Percentiles rank a stretch among this genome's conserved stretches.
Conservation (phyloP, 2,329 filamentous ascomycete species). For the Tolypocladium sp. region DNA sequence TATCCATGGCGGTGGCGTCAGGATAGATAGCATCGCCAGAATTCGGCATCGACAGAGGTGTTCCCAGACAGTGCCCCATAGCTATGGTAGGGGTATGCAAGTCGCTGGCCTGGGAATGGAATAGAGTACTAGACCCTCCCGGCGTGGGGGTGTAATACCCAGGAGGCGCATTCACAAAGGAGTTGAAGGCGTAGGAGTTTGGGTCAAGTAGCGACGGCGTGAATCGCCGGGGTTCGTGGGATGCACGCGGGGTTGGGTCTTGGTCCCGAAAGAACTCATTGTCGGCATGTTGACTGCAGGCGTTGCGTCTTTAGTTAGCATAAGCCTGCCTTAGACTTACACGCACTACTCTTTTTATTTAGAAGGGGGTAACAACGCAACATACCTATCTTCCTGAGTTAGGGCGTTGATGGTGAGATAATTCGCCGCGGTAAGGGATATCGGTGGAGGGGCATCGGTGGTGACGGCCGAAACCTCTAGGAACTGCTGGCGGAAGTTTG, state of each 20-base stretch:
- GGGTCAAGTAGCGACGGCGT: constrained; percentile 84
- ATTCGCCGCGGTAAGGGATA: constrained; percentile 22
- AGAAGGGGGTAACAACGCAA: constrained; percentile 1
- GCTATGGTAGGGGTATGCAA: constrained; percentile 74
- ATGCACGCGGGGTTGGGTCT: constrained; percentile 72
- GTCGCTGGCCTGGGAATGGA: constrained; percentile 76
- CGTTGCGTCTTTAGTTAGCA: neutral
- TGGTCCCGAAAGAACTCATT: constrained; percentile 49
- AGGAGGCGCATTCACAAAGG: constrained; percentile 69
- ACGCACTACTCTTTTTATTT: neutral
- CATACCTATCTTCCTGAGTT: constrained; percentile 17
- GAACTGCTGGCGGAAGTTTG: constrained; percentile 74
- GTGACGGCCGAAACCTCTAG: constrained; percentile 56
- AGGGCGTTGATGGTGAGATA: constrained; percentile 11
- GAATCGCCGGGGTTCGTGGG: constrained; percentile 77
- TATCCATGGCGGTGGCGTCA: constrained; percentile 49
- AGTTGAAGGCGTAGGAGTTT: constrained; percentile 70
- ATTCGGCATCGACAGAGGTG: constrained; percentile 70
- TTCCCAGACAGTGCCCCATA: constrained; percentile 67
- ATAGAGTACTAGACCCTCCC: constrained; percentile 69
- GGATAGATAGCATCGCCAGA: constrained; percentile 57
- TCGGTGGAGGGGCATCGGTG: constrained; percentile 32
- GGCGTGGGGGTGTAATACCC: constrained; percentile 86
- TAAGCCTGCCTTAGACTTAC: neutral
- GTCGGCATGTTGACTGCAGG: constrained; percentile 13